Evolutionary conservation across 106 monocot species (phyloP).

Genomic region (Dioscorea zingiberensis): DNA sequence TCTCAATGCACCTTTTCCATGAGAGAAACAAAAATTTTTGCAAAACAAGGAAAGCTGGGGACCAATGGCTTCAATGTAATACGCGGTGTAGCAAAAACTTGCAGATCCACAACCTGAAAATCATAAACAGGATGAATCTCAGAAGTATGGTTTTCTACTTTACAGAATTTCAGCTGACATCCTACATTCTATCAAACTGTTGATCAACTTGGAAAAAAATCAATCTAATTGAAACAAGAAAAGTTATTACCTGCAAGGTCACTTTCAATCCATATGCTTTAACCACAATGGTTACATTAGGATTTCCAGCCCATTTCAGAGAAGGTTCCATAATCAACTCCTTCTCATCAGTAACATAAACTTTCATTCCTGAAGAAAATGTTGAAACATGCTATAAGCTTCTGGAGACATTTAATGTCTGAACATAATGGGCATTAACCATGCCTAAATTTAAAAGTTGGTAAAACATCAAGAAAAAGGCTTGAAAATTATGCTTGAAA

Average conservation of each 20-base stretch:
- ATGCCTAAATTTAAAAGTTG: too few species aligned
- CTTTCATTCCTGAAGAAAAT: slow-evolving; percentile 29
- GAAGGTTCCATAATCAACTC: slow-evolving; percentile 53
- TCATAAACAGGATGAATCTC: too few species aligned
- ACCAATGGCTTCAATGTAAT: slow-evolving; percentile 52
- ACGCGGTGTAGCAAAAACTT: slow-evolving; percentile 49
- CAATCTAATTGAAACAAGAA: not conserved
- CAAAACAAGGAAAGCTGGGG: slow-evolving; percentile 54
- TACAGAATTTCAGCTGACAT: too few species aligned
- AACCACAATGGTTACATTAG: slow-evolving; percentile 30
- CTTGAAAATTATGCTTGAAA: too few species aligned
- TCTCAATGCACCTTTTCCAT: slow-evolving; percentile 51
- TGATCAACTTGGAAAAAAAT: too few species aligned
- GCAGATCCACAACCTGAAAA: slow-evolving; percentile 47
- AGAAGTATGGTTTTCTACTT: too few species aligned
- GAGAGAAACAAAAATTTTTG: slow-evolving; percentile 44
- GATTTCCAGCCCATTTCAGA: too few species aligned
- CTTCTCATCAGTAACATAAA: slow-evolving; percentile 33
- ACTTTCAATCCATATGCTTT: slow-evolving; percentile 50
- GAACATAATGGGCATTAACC: too few species aligned
- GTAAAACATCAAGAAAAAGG: too few species aligned
- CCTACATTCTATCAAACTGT: too few species aligned
- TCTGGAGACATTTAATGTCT: too few species aligned
- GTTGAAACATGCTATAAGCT: too few species aligned
- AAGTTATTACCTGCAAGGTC: slow-evolving; percentile 25